These are phyloP conservation scores for Iberis pinnata DNA, from an alignment of 345 rosid species.

Conservation along the genomic window DNA sequence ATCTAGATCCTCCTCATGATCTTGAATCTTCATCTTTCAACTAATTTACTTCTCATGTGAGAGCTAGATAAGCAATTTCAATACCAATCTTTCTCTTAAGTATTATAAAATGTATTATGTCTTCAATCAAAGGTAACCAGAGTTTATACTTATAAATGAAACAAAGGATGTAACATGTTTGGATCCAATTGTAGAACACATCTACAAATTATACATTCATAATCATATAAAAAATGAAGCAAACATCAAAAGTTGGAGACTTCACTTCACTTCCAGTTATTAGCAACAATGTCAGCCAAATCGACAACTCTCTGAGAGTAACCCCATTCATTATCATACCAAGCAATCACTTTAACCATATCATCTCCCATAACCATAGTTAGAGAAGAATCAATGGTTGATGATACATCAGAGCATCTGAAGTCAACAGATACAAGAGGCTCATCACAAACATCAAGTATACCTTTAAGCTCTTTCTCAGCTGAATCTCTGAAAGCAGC, in stretches of 20 bases:
- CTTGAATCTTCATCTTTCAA: constrained; percentile 18
- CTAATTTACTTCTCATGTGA: not conserved
- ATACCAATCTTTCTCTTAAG: constrained; percentile 1
- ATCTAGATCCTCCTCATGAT: constrained; percentile 16
- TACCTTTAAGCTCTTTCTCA: constrained; percentile 73
- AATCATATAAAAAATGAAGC: constrained; percentile 14
- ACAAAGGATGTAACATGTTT: not conserved
- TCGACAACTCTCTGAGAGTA: constrained; percentile 99
- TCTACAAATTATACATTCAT: not conserved
- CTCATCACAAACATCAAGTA: constrained; percentile 92
- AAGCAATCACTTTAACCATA: constrained; percentile 97
- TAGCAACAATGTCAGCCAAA: constrained; percentile 92
- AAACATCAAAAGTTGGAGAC: constrained; percentile 8
- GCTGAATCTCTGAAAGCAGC: constrained; percentile 88
- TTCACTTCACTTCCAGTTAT: constrained; percentile 63
- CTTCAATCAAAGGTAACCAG: too few species aligned
- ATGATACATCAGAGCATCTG: constrained; percentile 91
- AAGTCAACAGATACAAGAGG: constrained; percentile 96
- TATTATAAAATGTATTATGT: too few species aligned
- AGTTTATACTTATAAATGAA: too few species aligned
- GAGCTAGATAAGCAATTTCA: not conserved
- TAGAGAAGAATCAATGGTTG: constrained; percentile 79
- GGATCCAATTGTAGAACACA: not conserved
- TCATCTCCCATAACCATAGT: constrained; percentile 99
- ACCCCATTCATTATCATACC: constrained; percentile 99